Percentiles rank a stretch among this genome's conserved stretches.
These are phyloP conservation scores for Daedalea quercina DNA, from an alignment of 768 basidiomycete genomes.

Conservation along the genomic window DNA sequence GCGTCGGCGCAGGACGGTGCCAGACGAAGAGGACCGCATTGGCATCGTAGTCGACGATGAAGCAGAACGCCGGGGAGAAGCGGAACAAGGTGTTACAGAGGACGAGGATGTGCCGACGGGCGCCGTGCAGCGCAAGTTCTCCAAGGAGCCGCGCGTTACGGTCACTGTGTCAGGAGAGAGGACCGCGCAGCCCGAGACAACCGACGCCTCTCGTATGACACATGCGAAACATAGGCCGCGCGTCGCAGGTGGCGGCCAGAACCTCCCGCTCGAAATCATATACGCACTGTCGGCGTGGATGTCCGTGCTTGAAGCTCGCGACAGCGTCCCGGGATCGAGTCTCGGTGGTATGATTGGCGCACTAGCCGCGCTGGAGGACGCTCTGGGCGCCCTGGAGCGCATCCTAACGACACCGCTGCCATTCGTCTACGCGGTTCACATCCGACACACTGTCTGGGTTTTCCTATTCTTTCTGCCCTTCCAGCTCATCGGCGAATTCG, in stretches of 20 bases:
- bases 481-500: constrained; percentile 58
- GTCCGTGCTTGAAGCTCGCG: constrained; percentile 49
- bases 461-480: constrained; percentile 77
- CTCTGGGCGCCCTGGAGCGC: constrained; percentile 45
- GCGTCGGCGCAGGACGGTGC: neutral
- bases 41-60: neutral
- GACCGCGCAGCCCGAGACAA: neutral
- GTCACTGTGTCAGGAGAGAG: neutral
- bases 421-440: constrained; percentile 60
- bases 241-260: constrained; percentile 40
- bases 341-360: constrained; percentile 44
- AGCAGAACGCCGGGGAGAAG: neutral
- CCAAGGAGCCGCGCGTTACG: neutral
- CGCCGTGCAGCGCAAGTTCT: neutral
- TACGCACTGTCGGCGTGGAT: constrained; percentile 53
- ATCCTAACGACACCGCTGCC: constrained; percentile 61
- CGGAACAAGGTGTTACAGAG: neutral
- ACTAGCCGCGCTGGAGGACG: constrained; percentile 49
- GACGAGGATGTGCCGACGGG: neutral
- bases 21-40: neutral
- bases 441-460: constrained; percentile 58
- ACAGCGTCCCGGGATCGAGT: constrained; percentile 47
- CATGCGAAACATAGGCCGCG: constrained; percentile 26
- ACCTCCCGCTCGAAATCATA: constrained; percentile 51
- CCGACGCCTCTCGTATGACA: constrained; percentile 6